Evolutionary conservation across 2,329 filamentous ascomycete genomes (phyloP), one percentile per base, ranked within the genome.

Genomic region (Aspergillus latus): DNA sequence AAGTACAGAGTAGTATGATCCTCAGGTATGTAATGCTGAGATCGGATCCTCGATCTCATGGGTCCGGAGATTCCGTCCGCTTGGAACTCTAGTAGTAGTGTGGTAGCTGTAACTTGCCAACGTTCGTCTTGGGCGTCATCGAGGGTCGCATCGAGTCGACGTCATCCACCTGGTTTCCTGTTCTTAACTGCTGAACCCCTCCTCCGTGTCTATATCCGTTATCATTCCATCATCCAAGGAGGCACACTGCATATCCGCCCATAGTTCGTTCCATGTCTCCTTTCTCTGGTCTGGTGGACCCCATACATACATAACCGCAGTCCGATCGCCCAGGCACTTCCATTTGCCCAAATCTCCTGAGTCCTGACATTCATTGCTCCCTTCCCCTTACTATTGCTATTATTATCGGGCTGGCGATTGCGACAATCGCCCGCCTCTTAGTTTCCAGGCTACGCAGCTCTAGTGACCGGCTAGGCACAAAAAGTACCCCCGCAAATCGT

Each of bases 91-190:
- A 51, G 5, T 37, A 21, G 16, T 21, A 21, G 16, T 21, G 16
- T 21, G 16, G 34, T 37, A 37, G 34, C 13, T 13, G 34, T 13
- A 37, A 37, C 28, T 47, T 34, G 52, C 54, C 49, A 46, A 16
- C 32, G 37, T 54, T 57, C 45, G 48, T 52, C 48, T 52, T 58
- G 58, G 54, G 54, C 59, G 63, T 64, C 63, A 63, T 63, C 30
- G 40, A 60, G 54, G 60, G 62, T 65, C 62, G 60, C 59, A 64
- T 61, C 43, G 60, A 52, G 68, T 71, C 69, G 70, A 73, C 71
- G 71, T 73, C 71, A 73, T 73, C 67, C 64, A 59, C 59, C 65
- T 62, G 59, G 59, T 57, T 56, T 37, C 26, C 36, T 15, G 21
- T 52, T 46, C 26, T 30, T 30, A 40, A 16, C 30, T 40, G 52